Base-by-base conservation (phyloP, 257 asterid genomes). In the Haberlea rhodopensis region DNA sequence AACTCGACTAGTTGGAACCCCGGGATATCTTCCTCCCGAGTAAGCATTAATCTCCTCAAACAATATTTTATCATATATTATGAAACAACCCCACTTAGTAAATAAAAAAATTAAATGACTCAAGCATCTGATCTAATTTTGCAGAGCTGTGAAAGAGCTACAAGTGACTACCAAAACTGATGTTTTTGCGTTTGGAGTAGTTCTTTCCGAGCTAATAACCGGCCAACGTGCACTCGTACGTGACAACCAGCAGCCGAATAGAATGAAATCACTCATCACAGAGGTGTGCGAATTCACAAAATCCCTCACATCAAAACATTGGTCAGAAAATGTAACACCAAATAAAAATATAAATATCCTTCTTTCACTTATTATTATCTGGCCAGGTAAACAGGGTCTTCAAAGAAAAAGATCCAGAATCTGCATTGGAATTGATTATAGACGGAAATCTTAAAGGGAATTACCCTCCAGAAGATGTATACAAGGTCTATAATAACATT, bases 11-110 rank as follows among this genome's bases (percentile, higher is more conserved):
- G 97, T 87, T 68, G 97, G 97, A 22, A 90, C 97, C 20, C 96
- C 95, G 0, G 97, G 97, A 74, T 90, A 90, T 73, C 96, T 85
- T 67, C 97, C 97, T 56, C 96, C 96, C 1, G 97, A 87, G 97
- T 87, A 82, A 78, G 90, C 54, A 71, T 48, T 26, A 5, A 26
- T 19, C 53, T 46, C 7, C 8, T 49, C 11, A 5, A 49, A 21
- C 45, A 21, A 53, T 8, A 20, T 54, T 22, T 40, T 13, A 62
- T 53, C 31, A 7, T 49, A 24, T 2, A 40, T 18, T 18, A 62
- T 6, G 19, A 57, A 4, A 24, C 1, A 4, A 56, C 23, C 63
- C 29, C 56, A 24, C 21, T 55, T 9, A 24, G 21, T 46, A 43
- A 19, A 21, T 60, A 57, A 22, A 32, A 6, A 13, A 48, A 43